Evolutionary conservation across 2,329 filamentous ascomycete species (phyloP), one percentile per base, ranked within the genome.

Genomic region (Colletotrichum filicis): DNA sequence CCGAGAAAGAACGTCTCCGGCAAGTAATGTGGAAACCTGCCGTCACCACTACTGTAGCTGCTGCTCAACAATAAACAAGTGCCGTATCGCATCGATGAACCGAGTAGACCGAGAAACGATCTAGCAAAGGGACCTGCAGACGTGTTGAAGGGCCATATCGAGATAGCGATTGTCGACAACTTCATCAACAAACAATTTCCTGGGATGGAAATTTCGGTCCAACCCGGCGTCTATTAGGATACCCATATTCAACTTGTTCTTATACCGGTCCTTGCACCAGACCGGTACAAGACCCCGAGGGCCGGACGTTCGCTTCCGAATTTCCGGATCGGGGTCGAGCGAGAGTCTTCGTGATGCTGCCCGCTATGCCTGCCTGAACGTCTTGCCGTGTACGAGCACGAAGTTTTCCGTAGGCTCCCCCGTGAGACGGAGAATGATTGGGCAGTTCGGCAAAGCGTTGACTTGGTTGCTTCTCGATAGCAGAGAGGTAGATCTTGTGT

Each of bases 1-100:
- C 85, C 16, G 92, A 95, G 77, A 93, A 91, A 79, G 77, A 83
- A 56, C 85, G 90, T 68, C 78, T 94, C 67, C 83, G 84, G 53
- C 76, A 80, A 2, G 78, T 89, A 11, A 89, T 90, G 86, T 88
- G 86, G 87, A 63, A 49, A 61, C 24, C 62, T 30, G 37, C 57
- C 8, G 30, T 32, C 30, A n/a, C n/a, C 55, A 30, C 28, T 26
- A 46, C 37, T 14, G 37, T 14, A 6, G 37, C 37, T 16, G 37
- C 37, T 19, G 37, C 16, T 14, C 14, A 19, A 42, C 14, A 42
- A 58, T 52, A 22, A 49, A 9, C 22, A 42, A 37, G 28, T 24
- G 49, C 32, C 4, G 42, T 19, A 63, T 37, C 58, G 26, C 28
- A 24, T 56, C 49, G 35, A 55, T 56, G 49, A 16, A 42, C 30